Evolutionary conservation across 2,329 filamentous ascomycete species (phyloP).

Genomic region (Aspergillus felis): DNA sequence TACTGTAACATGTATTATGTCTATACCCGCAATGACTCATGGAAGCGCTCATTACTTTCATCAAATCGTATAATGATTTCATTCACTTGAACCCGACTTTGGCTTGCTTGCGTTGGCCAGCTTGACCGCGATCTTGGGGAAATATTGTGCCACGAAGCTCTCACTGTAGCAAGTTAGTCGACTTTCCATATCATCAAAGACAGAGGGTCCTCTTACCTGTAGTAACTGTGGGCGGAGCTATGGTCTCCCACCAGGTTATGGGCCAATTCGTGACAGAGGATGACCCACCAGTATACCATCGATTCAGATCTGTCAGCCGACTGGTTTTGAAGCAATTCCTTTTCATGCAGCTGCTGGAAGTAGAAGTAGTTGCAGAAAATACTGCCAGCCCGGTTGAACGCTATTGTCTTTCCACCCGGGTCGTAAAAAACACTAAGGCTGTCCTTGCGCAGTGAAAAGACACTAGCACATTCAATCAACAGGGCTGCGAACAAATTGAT

Average conservation of each 20-base stretch:
- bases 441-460: conserved; percentile 67
- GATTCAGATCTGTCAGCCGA: conserved; percentile 60
- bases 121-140: conserved; percentile 63
- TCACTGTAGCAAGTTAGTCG: conserved; percentile 48
- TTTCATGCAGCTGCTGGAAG: conserved; percentile 73
- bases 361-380: conserved; percentile 93
- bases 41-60: background rate
- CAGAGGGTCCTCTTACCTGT: conserved; percentile 47
- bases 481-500: conserved; percentile 68
- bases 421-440: conserved; percentile 87
- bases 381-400: conserved; percentile 82
- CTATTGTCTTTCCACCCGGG: conserved; percentile 72
- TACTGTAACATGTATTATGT: background rate
- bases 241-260: conserved; percentile 85
- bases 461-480: conserved; percentile 63
- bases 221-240: conserved; percentile 75
- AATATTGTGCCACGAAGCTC: conserved; percentile 74
- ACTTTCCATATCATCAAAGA: background rate
- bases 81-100: background rate
- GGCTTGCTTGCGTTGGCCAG: conserved; percentile 29
- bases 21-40: background rate
- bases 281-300: conserved; percentile 86
- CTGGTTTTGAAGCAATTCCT: conserved; percentile 39
- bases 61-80: background rate
- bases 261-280: conserved; percentile 91